Evolutionary conservation across 1,284 basidiomycete species (phyloP).

Genomic region (Cutaneotrichosporon cyanovorans): DNA sequence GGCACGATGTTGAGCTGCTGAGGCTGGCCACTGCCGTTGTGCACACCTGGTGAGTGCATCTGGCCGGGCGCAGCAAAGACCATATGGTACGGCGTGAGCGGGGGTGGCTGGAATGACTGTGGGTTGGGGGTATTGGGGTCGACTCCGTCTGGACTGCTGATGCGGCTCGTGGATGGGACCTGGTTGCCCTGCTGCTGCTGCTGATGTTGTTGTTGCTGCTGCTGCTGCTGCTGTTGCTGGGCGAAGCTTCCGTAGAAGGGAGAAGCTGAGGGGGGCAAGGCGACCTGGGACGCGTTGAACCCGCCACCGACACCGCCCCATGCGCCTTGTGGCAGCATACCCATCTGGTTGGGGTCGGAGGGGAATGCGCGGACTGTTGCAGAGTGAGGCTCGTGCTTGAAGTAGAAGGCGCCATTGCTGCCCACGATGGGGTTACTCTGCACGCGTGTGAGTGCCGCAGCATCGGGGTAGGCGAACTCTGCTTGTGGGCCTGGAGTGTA

Average conservation of each 20-base stretch:
- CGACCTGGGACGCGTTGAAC: constrained; percentile 25
- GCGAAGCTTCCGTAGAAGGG: neutral
- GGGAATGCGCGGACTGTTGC: constrained; percentile 6
- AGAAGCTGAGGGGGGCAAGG: constrained; percentile 16
- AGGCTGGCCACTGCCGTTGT: neutral
- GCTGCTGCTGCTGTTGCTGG: constrained; percentile 17
- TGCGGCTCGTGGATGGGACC: constrained; percentile 11
- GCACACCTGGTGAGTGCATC: constrained; percentile 7
- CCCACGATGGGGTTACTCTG: constrained; percentile 14
- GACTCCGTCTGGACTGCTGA: constrained; percentile 20
- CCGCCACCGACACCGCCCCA: constrained; percentile 22
- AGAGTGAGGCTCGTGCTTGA: constrained; percentile 10
- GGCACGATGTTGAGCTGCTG: constrained; percentile 32
- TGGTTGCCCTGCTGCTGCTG: constrained; percentile 9
- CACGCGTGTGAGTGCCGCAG: constrained; percentile 12
- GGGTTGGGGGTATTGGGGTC: constrained; percentile 28
- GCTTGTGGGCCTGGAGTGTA: constrained; percentile 6
- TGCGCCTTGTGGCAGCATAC: constrained; percentile 1
- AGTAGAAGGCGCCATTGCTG: constrained; percentile 9
- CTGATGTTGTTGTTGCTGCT: neutral
- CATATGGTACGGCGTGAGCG: constrained; percentile 13
- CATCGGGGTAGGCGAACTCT: constrained; percentile 15
- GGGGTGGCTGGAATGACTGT: constrained; percentile 3
- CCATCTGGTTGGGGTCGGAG: constrained; percentile 4
- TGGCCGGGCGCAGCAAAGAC: constrained; percentile 5